Percentiles rank a stretch among this genome's conserved stretches.
Conservation (phyloP, 2,329 filamentous ascomycete species). For the Cryphonectria parasitica region DNA sequence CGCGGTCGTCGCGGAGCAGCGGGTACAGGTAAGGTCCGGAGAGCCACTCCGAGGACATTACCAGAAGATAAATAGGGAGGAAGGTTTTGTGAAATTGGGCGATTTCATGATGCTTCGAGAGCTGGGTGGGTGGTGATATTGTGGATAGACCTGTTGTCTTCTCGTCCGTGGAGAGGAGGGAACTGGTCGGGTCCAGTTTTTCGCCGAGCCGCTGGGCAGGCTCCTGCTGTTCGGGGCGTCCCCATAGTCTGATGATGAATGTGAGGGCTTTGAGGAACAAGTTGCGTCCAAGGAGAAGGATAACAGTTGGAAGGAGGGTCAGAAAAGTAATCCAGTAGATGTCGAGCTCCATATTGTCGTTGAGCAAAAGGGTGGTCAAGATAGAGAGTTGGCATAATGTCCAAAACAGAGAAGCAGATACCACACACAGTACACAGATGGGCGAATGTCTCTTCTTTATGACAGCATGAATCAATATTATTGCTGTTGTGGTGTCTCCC, state of each 20-base stretch:
- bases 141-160: neutral
- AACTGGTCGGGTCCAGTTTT: neutral
- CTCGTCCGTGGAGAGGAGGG: neutral
- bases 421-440: neutral
- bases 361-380: neutral
- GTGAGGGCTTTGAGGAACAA: conserved; percentile 16
- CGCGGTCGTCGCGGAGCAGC: conserved; percentile 31
- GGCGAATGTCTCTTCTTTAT: neutral
- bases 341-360: conserved; percentile 28
- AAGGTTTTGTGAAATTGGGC: conserved; percentile 23
- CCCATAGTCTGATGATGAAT: conserved; percentile 15
- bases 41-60: conserved; percentile 31
- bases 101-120: neutral
- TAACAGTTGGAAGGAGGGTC: conserved; percentile 27
- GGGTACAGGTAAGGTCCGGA: conserved; percentile 30
- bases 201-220: neutral
- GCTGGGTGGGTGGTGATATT: neutral
- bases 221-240: conserved; percentile 5
- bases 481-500: neutral
- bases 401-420: neutral
- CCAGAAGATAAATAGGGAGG: conserved; percentile 30
- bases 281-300: conserved; percentile 22
- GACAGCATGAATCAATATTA: neutral
- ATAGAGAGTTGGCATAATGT: neutral
- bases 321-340: conserved; percentile 31